phyloP scores from a whole-genome alignment of 495 filamentous ascomycete species.

The Tuber melanosporum region DNA sequence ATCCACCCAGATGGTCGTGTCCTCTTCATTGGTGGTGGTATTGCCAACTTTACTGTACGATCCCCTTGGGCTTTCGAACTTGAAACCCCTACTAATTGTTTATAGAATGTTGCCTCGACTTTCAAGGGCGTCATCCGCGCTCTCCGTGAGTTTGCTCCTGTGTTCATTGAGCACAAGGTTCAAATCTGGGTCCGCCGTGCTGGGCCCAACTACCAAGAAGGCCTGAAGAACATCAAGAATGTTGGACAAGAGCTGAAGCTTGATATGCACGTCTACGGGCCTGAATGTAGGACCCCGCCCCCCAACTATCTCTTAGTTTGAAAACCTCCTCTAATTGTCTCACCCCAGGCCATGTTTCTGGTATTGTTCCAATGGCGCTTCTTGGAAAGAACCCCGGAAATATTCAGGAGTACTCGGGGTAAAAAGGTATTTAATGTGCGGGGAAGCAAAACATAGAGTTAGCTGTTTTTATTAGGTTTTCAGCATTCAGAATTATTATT shows the following conservation, averaged over 20 bases:
- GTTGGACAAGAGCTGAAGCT: constrained; percentile 88
- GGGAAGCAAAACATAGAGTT: not conserved
- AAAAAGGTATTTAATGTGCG: constrained; percentile 9
- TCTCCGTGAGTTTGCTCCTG: constrained; percentile 78
- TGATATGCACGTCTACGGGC: constrained; percentile 92
- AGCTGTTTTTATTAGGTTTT: not conserved
- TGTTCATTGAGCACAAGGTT: constrained; percentile 91
- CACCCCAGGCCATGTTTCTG: constrained; percentile 50
- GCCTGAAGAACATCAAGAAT: constrained; percentile 98
- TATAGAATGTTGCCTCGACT: constrained; percentile 72
- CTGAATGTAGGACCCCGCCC: constrained; percentile 72
- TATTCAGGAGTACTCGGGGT: constrained; percentile 40
- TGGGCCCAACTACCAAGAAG: constrained; percentile 99
- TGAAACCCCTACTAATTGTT: constrained; percentile 17
- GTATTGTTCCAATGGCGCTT: constrained; percentile 59
- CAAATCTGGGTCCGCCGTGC: constrained; percentile 99
- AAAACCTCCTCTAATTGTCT: not conserved
- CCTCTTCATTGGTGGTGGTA: constrained; percentile 98
- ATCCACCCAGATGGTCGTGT: constrained; percentile 85
- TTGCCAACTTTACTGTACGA: constrained; percentile 93
- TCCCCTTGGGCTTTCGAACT: constrained; percentile 44
- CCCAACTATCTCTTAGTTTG: not conserved
- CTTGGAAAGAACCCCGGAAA: constrained; percentile 43
- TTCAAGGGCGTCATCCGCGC: constrained; percentile 99
- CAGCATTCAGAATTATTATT: not conserved